Evolutionary conservation across 2,329 filamentous ascomycete species (phyloP).

Genomic region (Ascochyta lentis): DNA sequence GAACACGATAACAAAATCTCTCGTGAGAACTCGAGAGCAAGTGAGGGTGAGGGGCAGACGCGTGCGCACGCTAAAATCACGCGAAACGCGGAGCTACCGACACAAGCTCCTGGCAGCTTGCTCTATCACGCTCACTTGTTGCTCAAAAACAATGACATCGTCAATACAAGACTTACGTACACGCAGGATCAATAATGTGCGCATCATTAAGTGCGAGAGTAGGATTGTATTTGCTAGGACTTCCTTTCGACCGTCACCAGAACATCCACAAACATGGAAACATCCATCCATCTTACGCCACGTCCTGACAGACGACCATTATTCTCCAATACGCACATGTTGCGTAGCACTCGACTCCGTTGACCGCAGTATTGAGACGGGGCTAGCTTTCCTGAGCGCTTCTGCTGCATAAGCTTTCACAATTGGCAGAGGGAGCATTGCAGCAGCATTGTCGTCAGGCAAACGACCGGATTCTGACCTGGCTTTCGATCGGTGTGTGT

Average conservation of each 20-base stretch:
- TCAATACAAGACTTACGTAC: no score
- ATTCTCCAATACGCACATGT: slow-evolving; percentile 31
- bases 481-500: neutral
- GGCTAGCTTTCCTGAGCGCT: slow-evolving; percentile 15
- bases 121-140: neutral
- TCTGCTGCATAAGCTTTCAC: slow-evolving; percentile 20
- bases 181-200: neutral
- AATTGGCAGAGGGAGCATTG: neutral
- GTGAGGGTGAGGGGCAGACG: neutral
- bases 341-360: slow-evolving; percentile 1
- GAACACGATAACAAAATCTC: no score
- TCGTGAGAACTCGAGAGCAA: no score
- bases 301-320: neutral
- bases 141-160: no score
- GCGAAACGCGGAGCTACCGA: neutral
- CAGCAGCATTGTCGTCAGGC: neutral
- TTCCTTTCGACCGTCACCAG: neutral
- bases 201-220: neutral
- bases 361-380: slow-evolving; percentile 15
- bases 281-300: neutral
- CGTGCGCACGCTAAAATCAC: neutral
- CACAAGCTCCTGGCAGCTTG: no score
- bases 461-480: neutral
- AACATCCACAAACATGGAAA: neutral
- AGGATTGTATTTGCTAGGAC: neutral